Percentiles rank a stretch among this genome's conserved stretches.
Conservation (phyloP, 345 rosid genomes). For the Turnera subulata region DNA sequence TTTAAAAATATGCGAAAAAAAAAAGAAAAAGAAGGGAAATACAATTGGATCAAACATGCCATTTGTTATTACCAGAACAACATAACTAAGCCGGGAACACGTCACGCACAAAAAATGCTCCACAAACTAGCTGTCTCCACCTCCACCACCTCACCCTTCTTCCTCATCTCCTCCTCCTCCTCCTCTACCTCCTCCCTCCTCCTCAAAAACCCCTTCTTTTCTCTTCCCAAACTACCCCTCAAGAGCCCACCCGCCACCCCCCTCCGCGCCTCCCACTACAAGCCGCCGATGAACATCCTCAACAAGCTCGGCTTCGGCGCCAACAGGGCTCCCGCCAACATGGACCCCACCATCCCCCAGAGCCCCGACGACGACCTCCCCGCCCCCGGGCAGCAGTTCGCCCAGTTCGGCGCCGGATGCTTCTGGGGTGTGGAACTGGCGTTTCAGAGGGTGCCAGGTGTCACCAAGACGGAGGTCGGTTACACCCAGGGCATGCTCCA, state of each 20-base stretch:
- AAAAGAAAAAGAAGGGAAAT: background rate
- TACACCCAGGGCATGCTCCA: conserved; percentile 58
- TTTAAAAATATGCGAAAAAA: too few species aligned
- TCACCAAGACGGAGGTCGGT: conserved; percentile 83
- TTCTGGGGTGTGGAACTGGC: conserved; percentile 96
- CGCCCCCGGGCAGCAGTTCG: conserved; percentile 65
- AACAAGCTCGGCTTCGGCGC: conserved; percentile 78
- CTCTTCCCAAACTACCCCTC: conserved; percentile 6
- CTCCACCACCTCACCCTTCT: conserved; percentile 10
- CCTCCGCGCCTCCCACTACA: conserved; percentile 22
- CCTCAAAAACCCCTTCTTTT: conserved; percentile 8
- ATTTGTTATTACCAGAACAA: background rate
- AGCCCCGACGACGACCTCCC: conserved; percentile 71
- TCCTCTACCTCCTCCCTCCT: conserved; percentile 11
- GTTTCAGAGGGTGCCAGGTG: conserved; percentile 79
- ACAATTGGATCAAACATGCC: background rate
- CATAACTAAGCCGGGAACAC: background rate
- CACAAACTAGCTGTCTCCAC: conserved; percentile 6
- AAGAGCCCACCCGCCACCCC: conserved; percentile 9
- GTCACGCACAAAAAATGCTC: conserved; percentile 10
- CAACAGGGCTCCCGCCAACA: conserved; percentile 32
- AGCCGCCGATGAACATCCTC: conserved; percentile 73
- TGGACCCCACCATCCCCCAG: conserved; percentile 65
- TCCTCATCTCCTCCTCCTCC: conserved; percentile 16
- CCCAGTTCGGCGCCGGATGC: conserved; percentile 93